Evolutionary conservation across 768 basidiomycete genomes (phyloP).

Genomic region (Ramaria sp.): DNA sequence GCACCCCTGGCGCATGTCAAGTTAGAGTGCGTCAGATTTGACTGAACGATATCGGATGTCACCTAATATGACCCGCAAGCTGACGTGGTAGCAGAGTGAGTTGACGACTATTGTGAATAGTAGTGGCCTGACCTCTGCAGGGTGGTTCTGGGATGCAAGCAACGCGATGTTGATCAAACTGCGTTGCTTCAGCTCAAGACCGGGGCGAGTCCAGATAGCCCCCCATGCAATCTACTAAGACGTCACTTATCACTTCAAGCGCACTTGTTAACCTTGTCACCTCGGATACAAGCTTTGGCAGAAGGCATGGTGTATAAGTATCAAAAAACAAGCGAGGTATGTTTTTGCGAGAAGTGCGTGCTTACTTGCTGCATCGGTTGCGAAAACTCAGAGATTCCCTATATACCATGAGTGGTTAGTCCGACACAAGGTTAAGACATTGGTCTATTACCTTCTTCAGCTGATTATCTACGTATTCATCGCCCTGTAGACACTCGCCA

Average conservation of each 20-base stretch:
- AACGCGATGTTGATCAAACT: constrained; percentile 9
- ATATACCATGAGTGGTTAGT: not conserved
- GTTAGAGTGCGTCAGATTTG: too few species aligned
- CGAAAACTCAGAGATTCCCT: constrained; percentile 7
- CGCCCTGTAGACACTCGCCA: not conserved
- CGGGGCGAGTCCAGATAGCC: constrained; percentile 9
- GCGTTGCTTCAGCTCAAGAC: constrained; percentile 10
- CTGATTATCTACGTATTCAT: constrained; percentile 9
- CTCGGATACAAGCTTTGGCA: constrained; percentile 5
- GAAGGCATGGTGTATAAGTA: too few species aligned
- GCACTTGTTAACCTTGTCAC: not conserved
- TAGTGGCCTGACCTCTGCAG: not conserved
- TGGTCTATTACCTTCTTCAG: constrained; percentile 1
- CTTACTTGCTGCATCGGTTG: constrained; percentile 9
- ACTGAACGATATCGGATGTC: not conserved
- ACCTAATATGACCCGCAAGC: constrained; percentile 9
- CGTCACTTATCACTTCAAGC: not conserved
- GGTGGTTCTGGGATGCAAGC: constrained; percentile 5
- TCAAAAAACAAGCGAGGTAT: not conserved
- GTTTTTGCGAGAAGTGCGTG: not conserved
- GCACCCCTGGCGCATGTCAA: not conserved
- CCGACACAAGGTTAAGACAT: not conserved
- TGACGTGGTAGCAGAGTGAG: not conserved
- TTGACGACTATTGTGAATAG: not conserved
- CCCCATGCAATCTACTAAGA: constrained; percentile 8